These are phyloP conservation scores for Silene latifolia DNA, from an alignment of 148 eudicot species.

Conservation along the genomic window DNA sequence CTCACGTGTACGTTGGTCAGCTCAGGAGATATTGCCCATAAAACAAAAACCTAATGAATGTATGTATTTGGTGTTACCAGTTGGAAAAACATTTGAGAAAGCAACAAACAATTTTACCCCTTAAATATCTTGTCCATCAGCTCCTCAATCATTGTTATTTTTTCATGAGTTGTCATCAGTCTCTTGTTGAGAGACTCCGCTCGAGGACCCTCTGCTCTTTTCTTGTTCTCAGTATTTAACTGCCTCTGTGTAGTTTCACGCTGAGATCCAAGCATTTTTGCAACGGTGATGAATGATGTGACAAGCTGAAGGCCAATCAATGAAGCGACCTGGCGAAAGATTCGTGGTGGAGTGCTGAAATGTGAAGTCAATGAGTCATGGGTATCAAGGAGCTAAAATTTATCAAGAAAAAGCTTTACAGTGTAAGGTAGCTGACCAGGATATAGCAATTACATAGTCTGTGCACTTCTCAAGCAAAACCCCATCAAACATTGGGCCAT, in stretches of 20 bases:
- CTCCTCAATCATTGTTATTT: slow-evolving; percentile 72
- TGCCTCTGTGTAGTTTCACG: slow-evolving; percentile 97
- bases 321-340: slow-evolving; percentile 88
- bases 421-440: slow-evolving; percentile 53
- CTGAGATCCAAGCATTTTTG: slow-evolving; percentile 80
- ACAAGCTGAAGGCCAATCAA: slow-evolving; percentile 92
- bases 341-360: slow-evolving; percentile 90
- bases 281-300: slow-evolving; percentile 73
- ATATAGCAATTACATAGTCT: slow-evolving; percentile 90
- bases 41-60: neutral
- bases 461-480: slow-evolving; percentile 78
- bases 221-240: slow-evolving; percentile 85
- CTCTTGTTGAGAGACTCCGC: slow-evolving; percentile 88
- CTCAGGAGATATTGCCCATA: neutral
- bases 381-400: slow-evolving; percentile 12
- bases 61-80: neutral
- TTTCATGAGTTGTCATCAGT: slow-evolving; percentile 70
- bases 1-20: neutral
- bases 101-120: slow-evolving; percentile 44
- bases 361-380: slow-evolving; percentile 21
- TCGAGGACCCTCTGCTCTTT: slow-evolving; percentile 74
- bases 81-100: slow-evolving; percentile 17
- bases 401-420: slow-evolving; percentile 10
- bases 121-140: slow-evolving; percentile 94
- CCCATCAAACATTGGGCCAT: slow-evolving; percentile 89